Base-by-base conservation (phyloP, 148 eudicot species). In the Diospyros kaki region DNA sequence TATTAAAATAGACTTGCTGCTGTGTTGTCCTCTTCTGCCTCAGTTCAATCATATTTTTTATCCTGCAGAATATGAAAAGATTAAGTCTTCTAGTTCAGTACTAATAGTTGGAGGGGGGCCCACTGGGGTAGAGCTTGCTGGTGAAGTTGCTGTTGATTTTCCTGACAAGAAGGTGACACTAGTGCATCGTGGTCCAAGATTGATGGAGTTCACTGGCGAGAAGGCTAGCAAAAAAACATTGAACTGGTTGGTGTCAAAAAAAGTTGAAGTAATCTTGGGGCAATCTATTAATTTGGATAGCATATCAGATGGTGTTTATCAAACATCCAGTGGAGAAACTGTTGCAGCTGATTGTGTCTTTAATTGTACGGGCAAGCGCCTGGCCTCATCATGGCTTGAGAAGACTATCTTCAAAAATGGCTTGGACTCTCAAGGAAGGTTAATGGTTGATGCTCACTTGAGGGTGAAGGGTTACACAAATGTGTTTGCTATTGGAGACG, bases 71-170 rank as follows among this genome's bases (percentile, higher is more conserved):
- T 51, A 74, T 3, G 61, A 86, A 9, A 81, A 59, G 66, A 84
- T 89, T 64, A 76, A 69, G 67, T 73, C 85, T 15, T 72, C 90
- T 6, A 51, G 70, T 9, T 79, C 87, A 7, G 75, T 89, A 66
- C 66, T 89, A 73, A 62, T 89, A 6, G 58, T 85, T 54, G 92
- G 92, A 79, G 92, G 90, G 38, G 92, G 92, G 3, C 86, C 92
- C 2, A 81, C 84, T 11, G 90, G 92, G 11, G 92, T 89, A 13
- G 92, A 89, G 75, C 84, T 89, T 73, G 90, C 88, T 44, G 92
- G 78, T 64, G 92, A 89, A 81, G 84, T 89, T 10, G 72, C 76
- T 12, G 76, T 76, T 9, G 79, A 83, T 17, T 86, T 83, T 78
- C 90, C 92, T 17, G 78, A 76, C 8, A 89, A 84, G 78, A 86